Evolutionary conservation across 1,284 basidiomycete species (phyloP), one percentile per base, ranked within the genome.

Genomic region (Marasmius sp.): DNA sequence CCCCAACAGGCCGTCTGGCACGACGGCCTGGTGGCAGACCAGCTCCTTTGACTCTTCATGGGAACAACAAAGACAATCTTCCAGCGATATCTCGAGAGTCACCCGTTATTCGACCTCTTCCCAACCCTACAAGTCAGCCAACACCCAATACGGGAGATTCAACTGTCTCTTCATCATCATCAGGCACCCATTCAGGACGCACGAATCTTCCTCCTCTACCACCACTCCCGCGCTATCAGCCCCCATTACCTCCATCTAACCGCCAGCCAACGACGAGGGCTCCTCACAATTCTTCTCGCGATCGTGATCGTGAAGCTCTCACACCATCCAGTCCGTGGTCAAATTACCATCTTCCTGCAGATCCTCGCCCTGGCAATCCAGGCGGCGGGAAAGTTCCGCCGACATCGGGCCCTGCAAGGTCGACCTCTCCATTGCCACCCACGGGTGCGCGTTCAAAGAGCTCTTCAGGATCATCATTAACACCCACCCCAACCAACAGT

Each of bases 31-130:
- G 77, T 62, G 80, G 79, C 34, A 77, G 89, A 58, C 90, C 89
- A 9, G 85, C 90, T 0, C 89, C 89, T 0, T 76, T 91, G 11
- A 83, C 85, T 64, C 77, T 92, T n/a, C 78, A 79, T 18, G 77
- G 79, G 0, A 81, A 77, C 63, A 69, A 78, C 8, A 75, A 59
- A 33, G 58, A 77, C 7, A 86, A 89, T 70, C 82, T 92, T 5
- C 89, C 91, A 11, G 82, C 82, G 14, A 77, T 92, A 62, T 81
- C 89, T 39, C 83, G 87, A 57, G 88, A 89, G 61, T 79, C 80
- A 55, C 74, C 73, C n/a, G 82, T 72, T 60, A 70, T 84, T 16
- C 82, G 86, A n/a, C 80, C 79, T 34, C 71, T 78, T 39, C 78
- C 71, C 7, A 64, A 69, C 48, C 61, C 69, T 8, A 61, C 70